These are phyloP conservation scores for Fusarium sp. DNA, from an alignment of 2,329 filamentous ascomycete genomes.

Conservation along the genomic window DNA sequence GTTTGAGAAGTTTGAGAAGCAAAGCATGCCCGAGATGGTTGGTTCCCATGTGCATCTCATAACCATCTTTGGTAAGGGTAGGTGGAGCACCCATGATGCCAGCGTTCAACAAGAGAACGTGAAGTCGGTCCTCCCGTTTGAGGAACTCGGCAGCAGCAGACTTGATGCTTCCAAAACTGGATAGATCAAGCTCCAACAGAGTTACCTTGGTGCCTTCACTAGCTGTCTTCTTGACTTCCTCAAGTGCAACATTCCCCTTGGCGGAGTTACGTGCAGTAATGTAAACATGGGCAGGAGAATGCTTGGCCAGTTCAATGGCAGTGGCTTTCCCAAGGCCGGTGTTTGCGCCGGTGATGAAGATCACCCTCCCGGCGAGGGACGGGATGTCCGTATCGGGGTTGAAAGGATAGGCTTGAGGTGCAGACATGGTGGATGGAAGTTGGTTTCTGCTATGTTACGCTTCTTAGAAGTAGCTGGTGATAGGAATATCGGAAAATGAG, in stretches of 20 bases:
- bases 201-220: accelerated
- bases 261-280: background rate
- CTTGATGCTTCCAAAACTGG: background rate
- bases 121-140: background rate
- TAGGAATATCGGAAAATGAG: too few species aligned
- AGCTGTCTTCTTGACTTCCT: accelerated
- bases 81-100: constrained; percentile 3
- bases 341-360: background rate
- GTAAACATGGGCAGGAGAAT: background rate
- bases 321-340: constrained; percentile 1
- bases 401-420: accelerated
- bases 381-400: background rate
- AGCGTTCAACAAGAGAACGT: constrained; percentile 1
- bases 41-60: constrained; percentile 13
- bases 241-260: background rate
- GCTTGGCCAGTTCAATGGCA: background rate
- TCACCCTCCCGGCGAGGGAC: background rate
- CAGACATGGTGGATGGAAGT: background rate
- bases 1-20: background rate
- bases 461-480: too few species aligned
- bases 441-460: too few species aligned
- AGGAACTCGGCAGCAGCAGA: background rate
- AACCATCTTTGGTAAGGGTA: background rate
- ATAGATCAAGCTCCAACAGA: background rate
- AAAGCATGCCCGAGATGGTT: constrained; percentile 9